Percentiles rank a stretch among this genome's conserved stretches.
phyloP scores from a whole-genome alignment of 1,284 basidiomycete genomes.

The Malassezia obtusa region DNA sequence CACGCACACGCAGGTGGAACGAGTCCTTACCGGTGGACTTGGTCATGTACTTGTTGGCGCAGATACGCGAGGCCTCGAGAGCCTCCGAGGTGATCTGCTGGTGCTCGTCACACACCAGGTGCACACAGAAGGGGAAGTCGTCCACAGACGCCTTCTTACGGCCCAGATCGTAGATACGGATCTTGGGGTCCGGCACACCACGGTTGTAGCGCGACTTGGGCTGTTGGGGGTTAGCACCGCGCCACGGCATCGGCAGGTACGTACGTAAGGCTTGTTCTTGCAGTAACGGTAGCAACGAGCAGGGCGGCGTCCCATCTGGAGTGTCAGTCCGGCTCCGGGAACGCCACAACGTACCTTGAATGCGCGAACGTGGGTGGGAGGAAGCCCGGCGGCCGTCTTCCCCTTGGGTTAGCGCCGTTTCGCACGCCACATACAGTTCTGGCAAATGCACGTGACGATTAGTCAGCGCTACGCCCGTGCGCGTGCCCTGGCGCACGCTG shows the following conservation, averaged over 20 bases:
- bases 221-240: constrained; percentile 14
- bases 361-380: background rate
- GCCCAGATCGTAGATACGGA: constrained; percentile 62
- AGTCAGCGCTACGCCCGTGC: too few relatives aligned
- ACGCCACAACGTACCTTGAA: background rate
- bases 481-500: too few relatives aligned
- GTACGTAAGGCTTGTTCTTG: constrained; percentile 43
- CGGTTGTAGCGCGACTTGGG: constrained; percentile 69
- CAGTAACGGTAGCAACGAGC: constrained; percentile 47
- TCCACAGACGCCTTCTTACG: constrained; percentile 83
- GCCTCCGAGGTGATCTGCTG: constrained; percentile 94
- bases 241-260: too few relatives aligned
- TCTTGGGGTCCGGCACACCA: constrained; percentile 54
- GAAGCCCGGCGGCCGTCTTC: background rate
- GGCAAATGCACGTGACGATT: background rate
- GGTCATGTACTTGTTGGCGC: constrained; percentile 98
- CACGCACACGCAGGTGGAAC: constrained; percentile 94
- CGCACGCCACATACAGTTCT: constrained; percentile 7
- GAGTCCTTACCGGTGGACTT: constrained; percentile 97
- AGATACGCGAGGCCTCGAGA: constrained; percentile 95
- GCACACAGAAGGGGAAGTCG: constrained; percentile 75
- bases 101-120: constrained; percentile 95
- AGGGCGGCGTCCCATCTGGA: constrained; percentile 18
- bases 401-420: background rate
- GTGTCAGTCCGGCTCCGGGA: background rate